Base-by-base conservation (phyloP, 78 protist genomes). In the Chrysochromulina tobinii region DNA sequence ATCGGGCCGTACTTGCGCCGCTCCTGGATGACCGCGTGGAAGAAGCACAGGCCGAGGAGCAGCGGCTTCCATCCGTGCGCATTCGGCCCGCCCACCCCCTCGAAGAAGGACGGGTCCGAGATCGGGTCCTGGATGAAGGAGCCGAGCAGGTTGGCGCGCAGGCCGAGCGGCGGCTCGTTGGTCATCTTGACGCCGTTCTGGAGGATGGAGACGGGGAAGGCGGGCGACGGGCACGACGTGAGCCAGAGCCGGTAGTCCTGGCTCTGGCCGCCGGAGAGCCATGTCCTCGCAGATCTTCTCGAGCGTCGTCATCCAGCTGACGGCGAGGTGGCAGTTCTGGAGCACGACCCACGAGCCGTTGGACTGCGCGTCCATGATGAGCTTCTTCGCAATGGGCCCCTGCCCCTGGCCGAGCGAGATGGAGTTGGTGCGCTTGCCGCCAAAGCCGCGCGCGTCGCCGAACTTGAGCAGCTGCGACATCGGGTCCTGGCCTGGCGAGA, bases 111-210 rank as follows among this genome's bases (percentile, higher is more conserved):
- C 27, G 27, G 88, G 50, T 89, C 93, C 4, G 67, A 66, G 50
- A 92, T 1, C 12, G 61, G 61, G 50, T 64, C 90, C 4, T 68
- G 0, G n/a, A 25, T 8, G 92, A 27, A 96, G 27, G 94, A 79
- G 12, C 95, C 89, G 23, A 81, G 51, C 87, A 97, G 1, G 88
- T 97, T 97, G 7, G 94, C 81, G 3, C 92, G 91, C 50, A 97
- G 67, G n/a, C 97, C 98, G n/a, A 89, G 90, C 14, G 99, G 98
- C n/a, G 98, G 97, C 92, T 97, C 99, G 92, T 94, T 95, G 61
- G 97, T 95, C 93, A 97, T 90, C 91, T 97, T 97, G 92, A 97
- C 92, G 12, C 96, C 92, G 86, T 93, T 91, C 92, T 98, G 98
- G 85, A 97, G 94, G n/a, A 97, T 90, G 48, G 94, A 18, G 48